A percentile compares a stretch with the other conserved stretches of the same genome.
phyloP scores from a whole-genome alignment of 352 stramenopile genomes.

The Phytophthora multivora region DNA sequence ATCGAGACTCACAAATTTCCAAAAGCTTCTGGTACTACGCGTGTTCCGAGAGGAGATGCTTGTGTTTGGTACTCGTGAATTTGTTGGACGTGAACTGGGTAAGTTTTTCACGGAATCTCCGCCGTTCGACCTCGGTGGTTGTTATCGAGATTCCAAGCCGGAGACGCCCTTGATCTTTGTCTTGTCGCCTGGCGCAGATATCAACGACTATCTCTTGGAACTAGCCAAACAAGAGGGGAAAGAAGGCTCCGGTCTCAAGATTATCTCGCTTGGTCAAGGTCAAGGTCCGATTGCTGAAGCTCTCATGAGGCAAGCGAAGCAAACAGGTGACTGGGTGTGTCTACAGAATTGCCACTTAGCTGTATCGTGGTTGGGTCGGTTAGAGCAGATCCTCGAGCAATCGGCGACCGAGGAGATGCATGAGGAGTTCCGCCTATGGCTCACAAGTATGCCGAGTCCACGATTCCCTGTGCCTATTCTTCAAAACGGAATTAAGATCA shows the following conservation, averaged over 20 bases:
- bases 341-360: conserved; percentile 95
- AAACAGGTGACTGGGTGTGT: conserved; percentile 94
- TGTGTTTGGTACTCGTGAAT: conserved; percentile 87
- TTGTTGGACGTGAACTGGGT: conserved; percentile 82
- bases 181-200: conserved; percentile 91
- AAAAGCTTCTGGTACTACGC: conserved; percentile 90
- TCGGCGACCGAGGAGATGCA: conserved; percentile 73
- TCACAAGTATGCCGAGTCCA: conserved; percentile 93
- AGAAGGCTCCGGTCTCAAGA: conserved; percentile 84
- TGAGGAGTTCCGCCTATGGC: conserved; percentile 92
- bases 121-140: conserved; percentile 92
- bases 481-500: conserved; percentile 97
- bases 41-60: conserved; percentile 92
- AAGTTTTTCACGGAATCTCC: conserved; percentile 90
- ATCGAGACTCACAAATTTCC: conserved; percentile 80
- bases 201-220: conserved; percentile 93
- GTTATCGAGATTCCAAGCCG: conserved; percentile 92
- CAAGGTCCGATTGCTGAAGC: conserved; percentile 93
- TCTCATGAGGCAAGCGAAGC: conserved; percentile 90
- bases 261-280: conserved; percentile 94
- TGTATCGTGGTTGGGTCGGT: conserved; percentile 87
- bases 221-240: conserved; percentile 91
- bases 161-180: conserved; percentile 95
- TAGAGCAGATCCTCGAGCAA: conserved; percentile 91
- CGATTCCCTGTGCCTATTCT: conserved; percentile 93